Conservation (phyloP, 1,139 yeast genomes). For the Blastobotrys capitulatus region DNA sequence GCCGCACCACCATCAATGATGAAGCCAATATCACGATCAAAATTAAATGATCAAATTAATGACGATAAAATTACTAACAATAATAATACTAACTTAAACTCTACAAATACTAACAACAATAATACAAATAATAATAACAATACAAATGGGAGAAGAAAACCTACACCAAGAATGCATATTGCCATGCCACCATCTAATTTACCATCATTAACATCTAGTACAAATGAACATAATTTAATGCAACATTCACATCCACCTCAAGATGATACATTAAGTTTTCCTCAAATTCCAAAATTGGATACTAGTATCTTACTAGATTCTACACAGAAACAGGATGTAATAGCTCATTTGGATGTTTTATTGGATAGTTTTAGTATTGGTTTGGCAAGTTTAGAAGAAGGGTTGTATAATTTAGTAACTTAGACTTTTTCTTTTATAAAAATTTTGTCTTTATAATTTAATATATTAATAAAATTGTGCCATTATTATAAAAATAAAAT, state of each 20-base stretch:
- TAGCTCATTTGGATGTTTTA: conserved; percentile 27
- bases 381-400: conserved; percentile 17
- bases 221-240: not conserved
- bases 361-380: conserved; percentile 28
- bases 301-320: conserved; percentile 29
- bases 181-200: conserved; percentile 28
- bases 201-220: not conserved
- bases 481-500: too few species aligned
- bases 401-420: conserved; percentile 12
- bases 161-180: conserved; percentile 18
- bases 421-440: not conserved
- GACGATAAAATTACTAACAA: not conserved
- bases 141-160: not conserved
- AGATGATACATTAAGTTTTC: conserved; percentile 16
- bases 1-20: conserved; percentile 5
- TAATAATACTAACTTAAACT: not conserved
- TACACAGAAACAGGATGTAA: conserved; percentile 27
- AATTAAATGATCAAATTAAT: not conserved
- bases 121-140: conserved; percentile 5
- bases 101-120: not conserved
- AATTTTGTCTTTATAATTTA: not conserved
- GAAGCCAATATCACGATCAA: conserved; percentile 9
- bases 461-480: too few species aligned
- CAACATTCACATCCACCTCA: not conserved
- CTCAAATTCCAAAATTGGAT: conserved; percentile 25